These are phyloP conservation scores for Ligustrum vulgare DNA, from an alignment of 257 asterid species.

Conservation along the genomic window DNA sequence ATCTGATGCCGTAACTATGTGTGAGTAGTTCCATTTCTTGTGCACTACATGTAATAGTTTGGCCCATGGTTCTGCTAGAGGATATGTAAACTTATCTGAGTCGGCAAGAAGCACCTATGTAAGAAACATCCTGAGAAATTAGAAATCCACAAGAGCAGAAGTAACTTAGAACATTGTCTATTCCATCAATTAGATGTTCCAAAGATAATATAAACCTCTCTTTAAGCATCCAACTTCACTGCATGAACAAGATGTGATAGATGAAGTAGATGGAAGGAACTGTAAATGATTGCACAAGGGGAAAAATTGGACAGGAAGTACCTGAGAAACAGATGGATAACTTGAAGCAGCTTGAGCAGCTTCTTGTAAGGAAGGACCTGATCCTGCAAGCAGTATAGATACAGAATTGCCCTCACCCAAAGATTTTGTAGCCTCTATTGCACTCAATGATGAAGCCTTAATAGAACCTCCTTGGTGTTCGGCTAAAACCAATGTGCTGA, in stretches of 20 bases:
- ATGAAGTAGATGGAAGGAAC: background rate
- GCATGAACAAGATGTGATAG: background rate
- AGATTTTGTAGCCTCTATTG: slow-evolving; percentile 78
- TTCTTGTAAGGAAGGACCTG: slow-evolving; percentile 71
- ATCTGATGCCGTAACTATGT: slow-evolving; percentile 75
- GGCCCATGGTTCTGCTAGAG: slow-evolving; percentile 96
- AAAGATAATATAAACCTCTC: slow-evolving; percentile 8
- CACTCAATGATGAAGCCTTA: slow-evolving; percentile 71
- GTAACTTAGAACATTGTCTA: background rate
- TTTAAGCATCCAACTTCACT: background rate
- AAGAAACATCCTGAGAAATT: slow-evolving; percentile 14
- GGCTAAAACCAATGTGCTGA: slow-evolving; percentile 80
- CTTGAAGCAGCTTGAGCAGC: slow-evolving; percentile 77
- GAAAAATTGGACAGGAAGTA: slow-evolving; percentile 11
- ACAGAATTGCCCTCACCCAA: slow-evolving; percentile 64
- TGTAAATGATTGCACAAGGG: background rate
- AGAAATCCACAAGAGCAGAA: background rate
- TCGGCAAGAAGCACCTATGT: slow-evolving; percentile 87
- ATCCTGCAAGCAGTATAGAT: slow-evolving; percentile 81
- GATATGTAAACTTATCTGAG: slow-evolving; percentile 68
- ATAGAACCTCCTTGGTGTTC: slow-evolving; percentile 79
- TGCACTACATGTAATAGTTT: slow-evolving; percentile 73
- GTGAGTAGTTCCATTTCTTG: slow-evolving; percentile 74
- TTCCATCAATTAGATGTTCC: background rate
- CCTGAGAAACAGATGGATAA: slow-evolving; percentile 81